Percentiles rank a stretch among this genome's conserved stretches.
Evolutionary conservation across 2,329 filamentous ascomycete species (phyloP).

Genomic region (Talaromyces piceae): DNA sequence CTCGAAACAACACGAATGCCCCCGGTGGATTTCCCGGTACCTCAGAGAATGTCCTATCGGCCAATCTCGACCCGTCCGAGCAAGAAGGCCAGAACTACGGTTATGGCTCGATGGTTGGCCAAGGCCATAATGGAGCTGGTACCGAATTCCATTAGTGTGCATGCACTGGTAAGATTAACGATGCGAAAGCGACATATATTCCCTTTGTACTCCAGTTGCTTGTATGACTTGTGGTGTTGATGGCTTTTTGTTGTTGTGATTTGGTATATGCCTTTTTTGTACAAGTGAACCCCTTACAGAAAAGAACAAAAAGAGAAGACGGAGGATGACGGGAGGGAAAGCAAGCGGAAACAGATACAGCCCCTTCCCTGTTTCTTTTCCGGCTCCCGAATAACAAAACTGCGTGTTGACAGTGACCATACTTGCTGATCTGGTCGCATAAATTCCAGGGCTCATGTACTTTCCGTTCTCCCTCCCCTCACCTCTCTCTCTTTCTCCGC

Average conservation of each 20-base stretch:
- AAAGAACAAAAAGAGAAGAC: constrained; percentile 8
- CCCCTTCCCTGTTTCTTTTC: constrained; percentile 1
- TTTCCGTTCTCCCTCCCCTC: background rate
- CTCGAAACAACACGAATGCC: constrained; percentile 23
- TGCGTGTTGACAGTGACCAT: background rate
- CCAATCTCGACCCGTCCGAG: constrained; percentile 37
- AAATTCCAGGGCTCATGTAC: constrained; percentile 6
- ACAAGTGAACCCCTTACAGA: constrained; percentile 5
- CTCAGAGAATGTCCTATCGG: constrained; percentile 38
- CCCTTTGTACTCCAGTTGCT: constrained; percentile 3
- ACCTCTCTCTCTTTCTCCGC: background rate
- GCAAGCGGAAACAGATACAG: background rate
- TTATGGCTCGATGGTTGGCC: constrained; percentile 40
- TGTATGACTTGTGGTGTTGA: background rate
- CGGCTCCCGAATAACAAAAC: constrained; percentile 1
- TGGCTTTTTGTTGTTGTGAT: background rate
- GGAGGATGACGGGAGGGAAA: background rate
- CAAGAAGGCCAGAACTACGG: constrained; percentile 39
- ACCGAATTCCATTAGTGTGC: constrained; percentile 35
- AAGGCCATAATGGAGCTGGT: constrained; percentile 41
- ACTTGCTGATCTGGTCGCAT: background rate
- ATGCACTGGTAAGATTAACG: background rate
- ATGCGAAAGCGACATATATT: constrained; percentile 1
- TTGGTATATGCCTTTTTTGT: constrained; percentile 9
- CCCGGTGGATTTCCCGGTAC: constrained; percentile 25